Base-by-base conservation (phyloP, 2,329 filamentous ascomycete genomes). In the Aspergillus pseudotamarii region DNA sequence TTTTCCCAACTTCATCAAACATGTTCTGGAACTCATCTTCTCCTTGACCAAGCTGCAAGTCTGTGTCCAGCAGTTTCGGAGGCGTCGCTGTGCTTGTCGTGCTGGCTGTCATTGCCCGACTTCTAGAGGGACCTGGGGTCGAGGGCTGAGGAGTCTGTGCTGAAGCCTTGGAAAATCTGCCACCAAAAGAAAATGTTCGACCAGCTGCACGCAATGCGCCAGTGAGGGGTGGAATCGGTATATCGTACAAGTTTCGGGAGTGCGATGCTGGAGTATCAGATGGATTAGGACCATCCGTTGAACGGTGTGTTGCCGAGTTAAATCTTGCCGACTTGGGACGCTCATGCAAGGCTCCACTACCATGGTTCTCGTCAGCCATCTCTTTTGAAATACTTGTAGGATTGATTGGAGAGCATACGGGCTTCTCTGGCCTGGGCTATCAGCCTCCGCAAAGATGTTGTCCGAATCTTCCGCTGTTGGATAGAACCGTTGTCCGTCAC, bases 271-370 rank as follows among this genome's bases (percentile, higher is more conserved):
- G 77, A 58, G 70, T 72, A 74, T 77, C 73, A 23, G 80, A 75
- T 64, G 80, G 77, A 51, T 77, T 70, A 12, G 74, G 75, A 9
- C 77, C 71, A 65, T 86, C 85, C 14, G 84, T 77, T n/a, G 83
- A 86, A 23, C 83, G 86, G 43, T 84, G 85, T 9, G 84, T 86
- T 8, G 84, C 83, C 34, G 83, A 85, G 72, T 83, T 86, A 66
- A 83, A 80, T 53, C 83, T 82, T 50, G 81, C 81, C 46, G 84
- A 85, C 36, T 81, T 78, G 48, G 79, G 80, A 66, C 78, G 80
- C 64, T 82, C 80, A 65, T 81, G 76, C 65, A 79, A 77, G 61
- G 72, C 78, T 58, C 78, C 78, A 57, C 83, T 85, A 62, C 79
- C 80, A 69, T 79, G 83, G 71, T 69, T 69, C 63, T 59, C 36